Evolutionary conservation across 192 early-diverging fungal species (phyloP), one percentile per base, ranked within the genome.

Genomic region (Linnemannia exigua): DNA sequence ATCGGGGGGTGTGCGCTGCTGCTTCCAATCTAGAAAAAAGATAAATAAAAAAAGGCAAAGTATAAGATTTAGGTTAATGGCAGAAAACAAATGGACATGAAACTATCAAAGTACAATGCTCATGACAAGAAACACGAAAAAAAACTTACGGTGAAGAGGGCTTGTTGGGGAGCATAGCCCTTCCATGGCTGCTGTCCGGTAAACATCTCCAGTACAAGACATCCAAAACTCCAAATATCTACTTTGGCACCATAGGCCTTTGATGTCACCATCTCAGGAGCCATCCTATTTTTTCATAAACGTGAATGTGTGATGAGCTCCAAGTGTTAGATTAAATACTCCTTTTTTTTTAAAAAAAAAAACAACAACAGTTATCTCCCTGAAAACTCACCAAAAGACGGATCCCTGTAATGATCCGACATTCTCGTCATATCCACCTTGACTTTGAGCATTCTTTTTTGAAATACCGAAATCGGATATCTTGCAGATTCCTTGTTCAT

Each of bases 391-490:
- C 83, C 96, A 99, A 38, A 94, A 96, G 15, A 98, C 91, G 0
- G 97, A 93, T 16, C 96, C 96, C 75, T 95, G 91, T 20, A 96
- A 79, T 1, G 92, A 91, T 66, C 84, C 86, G 36, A 85, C 75
- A 61, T 84, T 77, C 22, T 89, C 79, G 20, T 75, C 81, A 41
- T 82, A 83, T 47, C 78, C 77, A 33, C 79, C 76, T 36, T 79
- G 80, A 47, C 63, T 70, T 54, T 74, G 74, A 6, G 86, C 92
- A 73, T 91, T 95, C 77, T 93, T 90, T 77, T 97, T 98, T 41
- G 97, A 98, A 22, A 98, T 94, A 19, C 98, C 98, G 92, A 99
- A 99, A 86, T 99, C 98, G 20, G 95, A 96, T 37, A 99, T 99
- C 88, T 99, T 99, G 72, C 96, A 97, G 11, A 95, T 91, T 36